Evolutionary conservation across 2,329 filamentous ascomycete genomes (phyloP), one percentile per base, ranked within the genome.

Genomic region (Penicillium psychrosexuale): DNA sequence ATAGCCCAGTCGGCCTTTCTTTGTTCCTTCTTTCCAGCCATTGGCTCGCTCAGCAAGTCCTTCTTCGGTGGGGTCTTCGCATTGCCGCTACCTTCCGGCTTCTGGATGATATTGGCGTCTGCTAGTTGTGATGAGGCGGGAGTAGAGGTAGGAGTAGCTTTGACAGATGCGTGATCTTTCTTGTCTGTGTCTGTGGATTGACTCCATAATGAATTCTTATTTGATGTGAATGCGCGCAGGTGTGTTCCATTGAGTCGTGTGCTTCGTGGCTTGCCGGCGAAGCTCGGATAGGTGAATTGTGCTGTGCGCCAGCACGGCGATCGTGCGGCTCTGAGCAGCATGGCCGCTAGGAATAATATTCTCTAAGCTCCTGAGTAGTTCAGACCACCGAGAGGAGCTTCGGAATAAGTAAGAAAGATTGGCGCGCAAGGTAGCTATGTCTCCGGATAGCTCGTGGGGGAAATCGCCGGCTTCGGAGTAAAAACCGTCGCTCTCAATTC

Each of bases 1-100:
- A 99, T 99, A 45, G 92, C 92, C 93, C 93, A 97, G 70, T 99
- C 94, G 8, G 92, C 93, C 76, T 92, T 95, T 65, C 94, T 85
- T 80, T 99, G 95, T 75, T 97, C 90, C 66, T 92, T 86, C 19
- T 85, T 87, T 47, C 84, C 85, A 68, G 84, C 70, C 1, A 84
- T 86, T 58, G 88, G 82, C 68, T 88, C 80, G 12, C 81, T 76
- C 19, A 89, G 82, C 40, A 92, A 74, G 30, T 84, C 80, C 63
- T 87, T 85, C 55, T 75, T 74, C 50, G 72, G 70, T 43, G 66
- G 57, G n/a, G 65, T 47, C 45, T 68, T 66, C 30, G 63, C 64
- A 57, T 66, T 61, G 40, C 53, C 53, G 45, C 37, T 53, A 47
- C 56, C 58, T 51, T 66, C 61, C 28, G 66, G 46, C 50, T 61